A percentile compares a stretch with the other conserved stretches of the same genome.
Conservation (phyloP, 169 alveolate species). For the Eimeria sp. region DNA sequence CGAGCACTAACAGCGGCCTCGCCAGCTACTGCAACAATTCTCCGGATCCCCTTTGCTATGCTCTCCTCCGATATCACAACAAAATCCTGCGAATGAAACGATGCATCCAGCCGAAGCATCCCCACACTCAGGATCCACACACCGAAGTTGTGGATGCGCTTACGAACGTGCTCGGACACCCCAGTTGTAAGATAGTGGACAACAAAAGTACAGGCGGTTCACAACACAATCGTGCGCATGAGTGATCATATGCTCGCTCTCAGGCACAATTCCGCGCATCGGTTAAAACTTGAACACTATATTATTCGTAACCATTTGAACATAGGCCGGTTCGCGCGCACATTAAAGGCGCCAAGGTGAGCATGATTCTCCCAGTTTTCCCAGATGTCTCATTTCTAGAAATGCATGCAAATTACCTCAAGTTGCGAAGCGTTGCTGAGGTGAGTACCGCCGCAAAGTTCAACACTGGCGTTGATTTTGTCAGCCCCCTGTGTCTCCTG, state of each 20-base stretch:
- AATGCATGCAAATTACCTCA: conserved; percentile 66
- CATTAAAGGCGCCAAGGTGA: background rate
- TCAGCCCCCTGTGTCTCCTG: conserved; percentile 66
- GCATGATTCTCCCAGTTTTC: background rate
- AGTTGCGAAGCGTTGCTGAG: conserved; percentile 90
- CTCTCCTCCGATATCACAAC: conserved; percentile 93
- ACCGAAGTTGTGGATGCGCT: conserved; percentile 6
- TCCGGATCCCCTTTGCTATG: conserved; percentile 94
- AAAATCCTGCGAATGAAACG: conserved; percentile 84
- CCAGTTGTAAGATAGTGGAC: background rate
- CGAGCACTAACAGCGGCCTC: conserved; percentile 89
- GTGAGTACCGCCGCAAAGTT: conserved; percentile 97
- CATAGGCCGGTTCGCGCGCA: background rate
- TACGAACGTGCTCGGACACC: background rate
- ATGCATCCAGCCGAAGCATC: background rate
- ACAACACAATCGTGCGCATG: background rate
- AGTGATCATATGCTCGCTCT: too few species aligned
- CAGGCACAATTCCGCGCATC: background rate
- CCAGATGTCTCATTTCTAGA: background rate
- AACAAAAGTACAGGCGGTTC: background rate
- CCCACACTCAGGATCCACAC: background rate
- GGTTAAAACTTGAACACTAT: background rate
- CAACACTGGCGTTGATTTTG: conserved; percentile 90
- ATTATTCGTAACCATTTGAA: background rate
- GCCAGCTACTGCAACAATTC: conserved; percentile 93